phyloP scores from a whole-genome alignment of 2,329 filamentous ascomycete genomes.

The Ceratocystis lukuohia region DNA sequence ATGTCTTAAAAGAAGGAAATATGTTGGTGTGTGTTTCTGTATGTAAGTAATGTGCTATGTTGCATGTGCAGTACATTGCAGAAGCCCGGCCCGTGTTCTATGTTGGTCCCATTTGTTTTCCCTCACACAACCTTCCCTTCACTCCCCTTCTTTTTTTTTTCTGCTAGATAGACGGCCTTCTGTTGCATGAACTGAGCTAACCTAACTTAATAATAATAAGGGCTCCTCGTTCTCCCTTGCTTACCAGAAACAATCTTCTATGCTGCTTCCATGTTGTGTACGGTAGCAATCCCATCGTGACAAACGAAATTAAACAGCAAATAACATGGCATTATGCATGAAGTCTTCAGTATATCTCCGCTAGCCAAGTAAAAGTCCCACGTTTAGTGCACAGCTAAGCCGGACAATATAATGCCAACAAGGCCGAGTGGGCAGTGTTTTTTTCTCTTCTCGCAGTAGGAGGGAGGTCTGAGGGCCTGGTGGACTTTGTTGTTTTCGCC shows the following conservation, averaged over 20 bases:
- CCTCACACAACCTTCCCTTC: background rate
- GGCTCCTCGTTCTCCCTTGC: background rate
- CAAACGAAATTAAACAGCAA: background rate
- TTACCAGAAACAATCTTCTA: background rate
- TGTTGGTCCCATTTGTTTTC: background rate
- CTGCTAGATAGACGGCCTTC: background rate
- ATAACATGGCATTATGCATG: background rate
- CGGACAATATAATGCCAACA: background rate
- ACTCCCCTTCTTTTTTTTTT: background rate
- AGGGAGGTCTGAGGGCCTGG: background rate
- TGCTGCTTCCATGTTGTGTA: background rate
- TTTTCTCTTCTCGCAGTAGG: background rate
- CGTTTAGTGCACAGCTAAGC: background rate
- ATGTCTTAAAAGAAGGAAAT: background rate
- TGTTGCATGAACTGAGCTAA: background rate
- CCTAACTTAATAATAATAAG: background rate
- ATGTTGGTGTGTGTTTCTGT: background rate
- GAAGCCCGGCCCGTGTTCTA: background rate
- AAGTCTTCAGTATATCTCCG: background rate
- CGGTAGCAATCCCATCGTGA: background rate
- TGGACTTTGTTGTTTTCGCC: background rate
- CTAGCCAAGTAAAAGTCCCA: background rate
- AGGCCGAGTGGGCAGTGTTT: background rate
- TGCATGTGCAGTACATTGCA: constrained; percentile 4
- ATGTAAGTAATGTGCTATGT: background rate